Percentiles rank a stretch among this genome's conserved stretches.
Evolutionary conservation across 2,329 filamentous ascomycete genomes (phyloP).

Genomic region (Stemphylium vesicarium): DNA sequence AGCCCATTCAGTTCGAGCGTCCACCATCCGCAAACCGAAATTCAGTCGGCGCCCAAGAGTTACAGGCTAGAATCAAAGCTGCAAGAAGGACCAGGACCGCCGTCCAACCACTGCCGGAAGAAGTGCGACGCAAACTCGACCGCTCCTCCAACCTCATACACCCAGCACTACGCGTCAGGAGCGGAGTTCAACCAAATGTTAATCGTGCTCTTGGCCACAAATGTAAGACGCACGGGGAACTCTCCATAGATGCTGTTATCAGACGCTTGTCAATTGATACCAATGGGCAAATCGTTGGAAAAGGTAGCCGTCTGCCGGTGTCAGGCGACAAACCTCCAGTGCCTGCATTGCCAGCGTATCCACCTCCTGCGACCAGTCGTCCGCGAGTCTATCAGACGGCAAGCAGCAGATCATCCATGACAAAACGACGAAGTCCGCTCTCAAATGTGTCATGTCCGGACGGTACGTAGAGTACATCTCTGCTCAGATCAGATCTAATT

Average conservation of each 20-base stretch:
- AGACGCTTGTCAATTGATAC: constrained; percentile 9
- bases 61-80: constrained; percentile 27
- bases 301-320: not conserved
- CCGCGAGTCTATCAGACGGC: constrained; percentile 7
- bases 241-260: constrained; percentile 38
- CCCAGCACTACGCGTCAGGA: constrained; percentile 14
- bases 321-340: constrained; percentile 4
- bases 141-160: constrained; percentile 18
- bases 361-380: constrained; percentile 6
- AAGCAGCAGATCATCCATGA: constrained; percentile 21
- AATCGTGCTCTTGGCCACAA: constrained; percentile 10
- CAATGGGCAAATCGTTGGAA: not conserved
- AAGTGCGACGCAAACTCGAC: constrained; percentile 16
- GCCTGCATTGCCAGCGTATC: constrained; percentile 2
- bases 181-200: constrained; percentile 5
- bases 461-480: constrained; percentile 1
- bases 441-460: constrained; percentile 20
- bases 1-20: constrained; percentile 3
- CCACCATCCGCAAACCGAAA: constrained; percentile 7
- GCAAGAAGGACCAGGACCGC: constrained; percentile 21
- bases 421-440: constrained; percentile 22
- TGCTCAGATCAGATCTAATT: not conserved
- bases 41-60: constrained; percentile 23
- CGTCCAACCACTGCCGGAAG: constrained; percentile 14
- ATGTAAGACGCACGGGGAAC: constrained; percentile 9